Percentiles rank a stretch among this genome's conserved stretches.
Conservation (phyloP, 2,329 filamentous ascomycete species). For the Sordariomycetes sp. region DNA sequence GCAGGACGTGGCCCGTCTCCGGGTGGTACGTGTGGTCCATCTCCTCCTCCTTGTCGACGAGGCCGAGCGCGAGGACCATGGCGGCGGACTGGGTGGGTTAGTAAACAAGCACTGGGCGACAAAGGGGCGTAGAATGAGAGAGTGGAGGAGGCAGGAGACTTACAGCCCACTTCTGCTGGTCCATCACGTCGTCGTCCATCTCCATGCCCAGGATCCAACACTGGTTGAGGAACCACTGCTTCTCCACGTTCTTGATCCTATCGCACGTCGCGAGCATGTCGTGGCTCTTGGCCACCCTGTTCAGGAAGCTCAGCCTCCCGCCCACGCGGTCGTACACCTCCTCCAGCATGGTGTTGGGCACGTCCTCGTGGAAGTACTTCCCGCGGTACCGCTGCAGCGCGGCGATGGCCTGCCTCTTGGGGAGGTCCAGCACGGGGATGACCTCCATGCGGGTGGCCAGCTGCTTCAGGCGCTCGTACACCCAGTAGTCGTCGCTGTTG, state of each 20-base stretch:
- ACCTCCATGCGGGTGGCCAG: slow-evolving; percentile 93
- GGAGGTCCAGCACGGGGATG: slow-evolving; percentile 72
- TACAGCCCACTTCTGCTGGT: slow-evolving; percentile 91
- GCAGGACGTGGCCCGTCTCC: slow-evolving; percentile 61
- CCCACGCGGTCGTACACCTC: slow-evolving; percentile 80
- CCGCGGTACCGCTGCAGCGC: slow-evolving; percentile 73
- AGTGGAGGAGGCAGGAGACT: slow-evolving; percentile 21
- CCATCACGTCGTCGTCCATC: slow-evolving; percentile 96
- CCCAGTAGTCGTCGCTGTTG: slow-evolving; percentile 97
- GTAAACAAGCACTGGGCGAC: background rate
- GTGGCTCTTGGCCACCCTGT: slow-evolving; percentile 73
- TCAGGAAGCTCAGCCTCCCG: slow-evolving; percentile 78
- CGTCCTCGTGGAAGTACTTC: slow-evolving; percentile 60
- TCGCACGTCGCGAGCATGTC: slow-evolving; percentile 76
- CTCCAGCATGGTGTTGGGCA: slow-evolving; percentile 47
- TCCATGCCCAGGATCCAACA: slow-evolving; percentile 63
- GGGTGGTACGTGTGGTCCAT: slow-evolving; percentile 57
- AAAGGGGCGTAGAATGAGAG: background rate
- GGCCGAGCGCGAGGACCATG: slow-evolving; percentile 83
- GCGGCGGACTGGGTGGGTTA: slow-evolving; percentile 57
- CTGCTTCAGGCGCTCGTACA: slow-evolving; percentile 88
- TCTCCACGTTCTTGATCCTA: slow-evolving; percentile 54
- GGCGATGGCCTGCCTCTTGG: slow-evolving; percentile 63
- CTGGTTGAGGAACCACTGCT: slow-evolving; percentile 68
- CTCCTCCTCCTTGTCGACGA: slow-evolving; percentile 71